Percentiles rank a stretch among this genome's conserved stretches.
phyloP scores from a whole-genome alignment of 1,139 yeast species.

The Tardiomyces blankii region DNA sequence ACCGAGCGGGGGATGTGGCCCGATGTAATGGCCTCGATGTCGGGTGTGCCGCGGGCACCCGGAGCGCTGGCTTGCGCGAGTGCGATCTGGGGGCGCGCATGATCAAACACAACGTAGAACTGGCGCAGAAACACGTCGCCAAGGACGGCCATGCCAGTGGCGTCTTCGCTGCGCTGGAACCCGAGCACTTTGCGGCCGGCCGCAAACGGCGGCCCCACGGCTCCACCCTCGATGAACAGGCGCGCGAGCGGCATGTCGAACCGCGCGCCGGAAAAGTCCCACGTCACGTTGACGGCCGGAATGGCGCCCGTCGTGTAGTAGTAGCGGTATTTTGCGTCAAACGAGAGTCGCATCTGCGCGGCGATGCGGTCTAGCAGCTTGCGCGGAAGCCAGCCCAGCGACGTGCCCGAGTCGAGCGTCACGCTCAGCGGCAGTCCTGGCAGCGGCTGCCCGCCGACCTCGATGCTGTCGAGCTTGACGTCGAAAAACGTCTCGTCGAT shows the following conservation, averaged over 20 bases:
- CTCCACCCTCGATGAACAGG: slow-evolving; percentile 11
- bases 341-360: slow-evolving; percentile 7
- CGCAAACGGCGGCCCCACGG: slow-evolving; percentile 11
- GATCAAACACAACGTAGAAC: slow-evolving; percentile 19
- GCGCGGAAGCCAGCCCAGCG: slow-evolving; percentile 16
- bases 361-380: slow-evolving; percentile 7
- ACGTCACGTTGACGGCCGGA: slow-evolving; percentile 7
- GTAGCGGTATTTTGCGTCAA: slow-evolving; percentile 4
- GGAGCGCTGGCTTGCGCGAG: slow-evolving; percentile 15
- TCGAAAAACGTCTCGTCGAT: slow-evolving; percentile 6
- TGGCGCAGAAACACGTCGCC: slow-evolving; percentile 20
- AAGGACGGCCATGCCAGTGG: slow-evolving; percentile 6
- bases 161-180: slow-evolving; percentile 5
- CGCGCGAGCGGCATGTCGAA: slow-evolving; percentile 10
- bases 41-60: slow-evolving; percentile 1
- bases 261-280: slow-evolving; percentile 13
- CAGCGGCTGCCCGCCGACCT: slow-evolving; percentile 3
- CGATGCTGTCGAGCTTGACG: slow-evolving; percentile 7
- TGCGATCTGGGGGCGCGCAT: slow-evolving; percentile 15
- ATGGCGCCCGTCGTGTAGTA: slow-evolving; percentile 7
- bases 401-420: slow-evolving; percentile 17
- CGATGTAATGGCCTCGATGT: slow-evolving; percentile 9
- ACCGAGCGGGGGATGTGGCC: neutral
- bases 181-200: slow-evolving; percentile 12
- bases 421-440: slow-evolving; percentile 8